Percentiles rank a stretch among this genome's conserved stretches.
phyloP scores from a whole-genome alignment of 768 basidiomycete genomes.

The Phaeotremella fagi region DNA sequence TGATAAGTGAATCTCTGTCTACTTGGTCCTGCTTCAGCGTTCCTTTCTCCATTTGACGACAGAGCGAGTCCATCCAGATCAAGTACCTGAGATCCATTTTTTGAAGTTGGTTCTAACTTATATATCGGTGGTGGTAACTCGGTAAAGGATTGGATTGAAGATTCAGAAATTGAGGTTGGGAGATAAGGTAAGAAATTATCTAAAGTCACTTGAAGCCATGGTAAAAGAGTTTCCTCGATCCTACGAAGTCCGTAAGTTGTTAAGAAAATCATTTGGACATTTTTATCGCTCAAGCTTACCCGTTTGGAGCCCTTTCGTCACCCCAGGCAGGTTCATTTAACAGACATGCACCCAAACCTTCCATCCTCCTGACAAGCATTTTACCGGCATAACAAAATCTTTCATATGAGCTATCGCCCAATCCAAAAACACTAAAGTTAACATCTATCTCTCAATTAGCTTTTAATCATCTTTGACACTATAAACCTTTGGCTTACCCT shows the following conservation, averaged over 20 bases:
- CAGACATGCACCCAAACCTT: constrained; percentile 41
- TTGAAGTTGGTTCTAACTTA: no score
- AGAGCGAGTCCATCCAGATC: no score
- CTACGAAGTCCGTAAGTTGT: constrained; percentile 8
- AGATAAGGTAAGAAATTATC: constrained; percentile 38
- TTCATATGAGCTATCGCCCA: constrained; percentile 48
- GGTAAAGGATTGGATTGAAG: background rate
- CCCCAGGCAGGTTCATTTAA: constrained; percentile 44
- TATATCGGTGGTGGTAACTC: constrained; percentile 37
- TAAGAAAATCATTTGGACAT: no score
- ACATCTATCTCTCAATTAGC: constrained; percentile 24
- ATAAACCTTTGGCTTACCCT: constrained; percentile 18
- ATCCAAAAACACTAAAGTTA: constrained; percentile 42
- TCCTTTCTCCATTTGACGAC: no score
- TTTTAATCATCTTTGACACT: background rate
- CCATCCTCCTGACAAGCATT: constrained; percentile 43
- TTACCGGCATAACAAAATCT: constrained; percentile 49
- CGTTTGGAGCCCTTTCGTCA: constrained; percentile 48
- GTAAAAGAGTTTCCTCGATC: constrained; percentile 44
- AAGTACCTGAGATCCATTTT: no score
- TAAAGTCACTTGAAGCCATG: constrained; percentile 40
- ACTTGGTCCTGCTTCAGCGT: constrained; percentile 7
- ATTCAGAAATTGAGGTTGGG: constrained; percentile 4
- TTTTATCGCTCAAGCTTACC: constrained; percentile 29
- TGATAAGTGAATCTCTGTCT: no score